Conservation (phyloP, 2,329 filamentous ascomycete species). For the Epichloe gansuensis region DNA sequence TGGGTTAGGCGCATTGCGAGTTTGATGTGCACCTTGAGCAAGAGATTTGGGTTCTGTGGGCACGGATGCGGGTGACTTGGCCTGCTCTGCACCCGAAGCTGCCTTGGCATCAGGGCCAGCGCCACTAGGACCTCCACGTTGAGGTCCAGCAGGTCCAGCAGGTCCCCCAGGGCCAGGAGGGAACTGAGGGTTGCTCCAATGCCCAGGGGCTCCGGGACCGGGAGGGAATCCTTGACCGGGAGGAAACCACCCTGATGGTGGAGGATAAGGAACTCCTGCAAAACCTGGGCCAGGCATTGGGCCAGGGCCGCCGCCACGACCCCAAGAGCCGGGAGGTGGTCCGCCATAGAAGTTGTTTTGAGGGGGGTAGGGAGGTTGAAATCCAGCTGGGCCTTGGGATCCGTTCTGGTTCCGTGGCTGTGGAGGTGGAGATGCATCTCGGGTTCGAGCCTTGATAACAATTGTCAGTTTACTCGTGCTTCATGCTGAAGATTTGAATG, state of each 20-base stretch:
- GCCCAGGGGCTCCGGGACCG: constrained; percentile 34
- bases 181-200: constrained; percentile 46
- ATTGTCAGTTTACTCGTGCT: constrained; percentile 11
- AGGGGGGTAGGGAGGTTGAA: constrained; percentile 30
- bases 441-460: constrained; percentile 25
- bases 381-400: constrained; percentile 22
- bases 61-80: constrained; percentile 32
- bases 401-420: constrained; percentile 17
- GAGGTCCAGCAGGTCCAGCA: constrained; percentile 37
- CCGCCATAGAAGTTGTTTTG: constrained; percentile 35
- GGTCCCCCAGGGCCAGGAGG: constrained; percentile 34
- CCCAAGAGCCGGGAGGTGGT: constrained; percentile 39
- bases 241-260: constrained; percentile 67
- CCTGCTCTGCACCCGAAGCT: constrained; percentile 34
- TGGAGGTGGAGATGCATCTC: constrained; percentile 21
- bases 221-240: constrained; percentile 60
- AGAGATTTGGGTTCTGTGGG: constrained; percentile 40
- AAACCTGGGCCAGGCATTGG: constrained; percentile 48
- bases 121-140: constrained; percentile 35
- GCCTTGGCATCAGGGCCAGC: constrained; percentile 30
- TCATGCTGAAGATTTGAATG: neutral
- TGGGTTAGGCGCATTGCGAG: constrained; percentile 43
- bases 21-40: constrained; percentile 32
- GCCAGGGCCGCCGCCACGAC: constrained; percentile 37
- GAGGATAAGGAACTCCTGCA: constrained; percentile 65